Evolutionary conservation across 2,329 filamentous ascomycete genomes (phyloP).

Genomic region (Aspergillus terreus): DNA sequence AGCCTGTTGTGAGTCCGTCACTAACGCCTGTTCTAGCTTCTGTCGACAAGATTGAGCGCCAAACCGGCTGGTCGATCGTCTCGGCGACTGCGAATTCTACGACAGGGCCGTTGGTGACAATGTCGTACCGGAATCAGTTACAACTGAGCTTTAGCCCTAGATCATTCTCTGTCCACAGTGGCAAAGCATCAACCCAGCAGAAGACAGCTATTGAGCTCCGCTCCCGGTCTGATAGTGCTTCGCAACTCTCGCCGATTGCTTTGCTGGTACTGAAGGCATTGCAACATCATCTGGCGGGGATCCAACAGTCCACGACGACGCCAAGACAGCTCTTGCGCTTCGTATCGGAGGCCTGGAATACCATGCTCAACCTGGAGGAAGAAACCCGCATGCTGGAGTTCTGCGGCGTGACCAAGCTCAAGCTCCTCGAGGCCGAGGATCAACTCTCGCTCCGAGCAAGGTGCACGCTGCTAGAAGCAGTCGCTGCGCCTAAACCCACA

Average conservation of each 20-base stretch:
- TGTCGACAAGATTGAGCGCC: slow-evolving; percentile 37
- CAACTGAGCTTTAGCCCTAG: slow-evolving; percentile 41
- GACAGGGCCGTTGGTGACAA: slow-evolving; percentile 34
- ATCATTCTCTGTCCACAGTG: slow-evolving; percentile 27
- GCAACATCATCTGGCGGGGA: slow-evolving; percentile 32
- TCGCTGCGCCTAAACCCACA: slow-evolving; percentile 10
- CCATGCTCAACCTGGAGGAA: slow-evolving; percentile 36
- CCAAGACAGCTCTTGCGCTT: slow-evolving; percentile 39
- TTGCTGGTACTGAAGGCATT: slow-evolving; percentile 42
- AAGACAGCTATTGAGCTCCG: slow-evolving; percentile 32
- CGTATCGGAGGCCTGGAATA: slow-evolving; percentile 42
- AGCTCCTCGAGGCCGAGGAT: slow-evolving; percentile 25
- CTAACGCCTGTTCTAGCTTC: slow-evolving; percentile 21
- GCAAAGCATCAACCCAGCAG: slow-evolving; percentile 19
- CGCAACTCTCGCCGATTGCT: slow-evolving; percentile 33
- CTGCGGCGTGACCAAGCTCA: slow-evolving; percentile 41
- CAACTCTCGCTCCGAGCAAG: slow-evolving; percentile 30
- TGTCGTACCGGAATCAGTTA: slow-evolving; percentile 42
- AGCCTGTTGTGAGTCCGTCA: no score
- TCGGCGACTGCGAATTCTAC: slow-evolving; percentile 30
- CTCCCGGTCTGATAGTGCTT: slow-evolving; percentile 5
- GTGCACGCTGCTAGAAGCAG: slow-evolving; percentile 35
- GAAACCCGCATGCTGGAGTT: slow-evolving; percentile 44
- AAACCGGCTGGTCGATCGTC: slow-evolving; percentile 44
- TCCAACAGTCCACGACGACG: slow-evolving; percentile 32